These are phyloP conservation scores for Murraya koenigii DNA, from an alignment of 345 rosid genomes.

Conservation along the genomic window DNA sequence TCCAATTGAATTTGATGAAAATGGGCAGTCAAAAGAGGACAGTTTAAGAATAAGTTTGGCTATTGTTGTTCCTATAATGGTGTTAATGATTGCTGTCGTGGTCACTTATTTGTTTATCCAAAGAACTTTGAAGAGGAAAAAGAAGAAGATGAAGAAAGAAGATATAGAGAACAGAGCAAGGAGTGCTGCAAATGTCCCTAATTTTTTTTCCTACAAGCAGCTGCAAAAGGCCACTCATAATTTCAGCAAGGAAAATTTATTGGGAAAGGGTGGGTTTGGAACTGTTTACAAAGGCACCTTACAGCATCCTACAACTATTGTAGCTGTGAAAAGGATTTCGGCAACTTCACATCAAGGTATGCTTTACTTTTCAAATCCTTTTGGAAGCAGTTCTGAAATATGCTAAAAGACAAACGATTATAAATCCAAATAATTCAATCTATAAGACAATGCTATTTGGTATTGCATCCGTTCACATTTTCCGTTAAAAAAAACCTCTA, in stretches of 20 bases:
- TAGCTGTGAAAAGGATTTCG: slow-evolving; percentile 43
- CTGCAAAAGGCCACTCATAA: slow-evolving; percentile 36
- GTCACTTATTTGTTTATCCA: background rate
- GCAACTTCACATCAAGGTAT: slow-evolving; percentile 39
- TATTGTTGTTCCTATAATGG: slow-evolving; percentile 18
- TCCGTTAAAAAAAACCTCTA: background rate
- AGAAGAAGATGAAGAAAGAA: slow-evolving; percentile 1
- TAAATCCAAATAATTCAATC: background rate
- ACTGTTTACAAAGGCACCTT: slow-evolving; percentile 39
- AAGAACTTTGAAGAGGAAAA: slow-evolving; percentile 4
- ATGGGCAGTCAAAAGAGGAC: background rate
- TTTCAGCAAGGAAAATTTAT: slow-evolving; percentile 35
- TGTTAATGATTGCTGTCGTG: background rate
- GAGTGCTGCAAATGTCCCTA: slow-evolving; percentile 34
- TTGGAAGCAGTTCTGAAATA: background rate
- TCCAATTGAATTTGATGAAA: background rate
- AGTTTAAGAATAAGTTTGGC: slow-evolving; percentile 2
- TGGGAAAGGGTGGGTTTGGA: slow-evolving; percentile 45
- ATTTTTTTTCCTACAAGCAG: slow-evolving; percentile 31
- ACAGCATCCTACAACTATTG: slow-evolving; percentile 21
- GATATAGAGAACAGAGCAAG: slow-evolving; percentile 31
- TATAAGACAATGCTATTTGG: background rate
- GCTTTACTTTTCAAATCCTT: background rate
- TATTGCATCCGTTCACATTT: background rate
- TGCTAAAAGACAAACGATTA: background rate